Conservation (phyloP, 495 filamentous ascomycete genomes). For the Trypethelium eluteriae region DNA sequence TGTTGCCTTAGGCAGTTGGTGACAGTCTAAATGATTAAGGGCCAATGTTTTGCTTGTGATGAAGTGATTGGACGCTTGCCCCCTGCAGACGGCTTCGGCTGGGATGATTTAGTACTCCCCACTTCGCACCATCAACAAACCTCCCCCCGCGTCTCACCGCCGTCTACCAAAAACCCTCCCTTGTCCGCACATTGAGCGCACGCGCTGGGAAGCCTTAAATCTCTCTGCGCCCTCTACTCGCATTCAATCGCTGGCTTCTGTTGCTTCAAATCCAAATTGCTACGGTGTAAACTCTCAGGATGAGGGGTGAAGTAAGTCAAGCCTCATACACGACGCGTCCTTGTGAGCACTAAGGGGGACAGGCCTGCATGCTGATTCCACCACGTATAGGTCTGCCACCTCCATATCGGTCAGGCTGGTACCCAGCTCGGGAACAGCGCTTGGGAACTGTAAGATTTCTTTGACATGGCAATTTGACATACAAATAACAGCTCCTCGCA, state of each 20-base stretch:
- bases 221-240: neutral
- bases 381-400: slow-evolving; percentile 62
- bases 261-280: neutral
- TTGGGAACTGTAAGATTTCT: slow-evolving; percentile 74
- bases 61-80: no score
- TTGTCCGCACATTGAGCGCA: neutral
- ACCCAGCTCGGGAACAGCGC: slow-evolving; percentile 88
- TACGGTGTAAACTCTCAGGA: neutral
- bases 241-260: neutral
- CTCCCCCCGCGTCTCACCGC: slow-evolving; percentile 7
- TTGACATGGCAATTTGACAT: neutral
- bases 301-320: slow-evolving; percentile 16
- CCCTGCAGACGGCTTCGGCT: neutral
- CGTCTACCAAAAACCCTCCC: neutral
- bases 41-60: no score
- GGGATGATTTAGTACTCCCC: neutral
- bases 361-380: neutral
- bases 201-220: neutral
- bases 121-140: slow-evolving; percentile 9
- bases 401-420: slow-evolving; percentile 91
- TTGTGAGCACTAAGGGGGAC: neutral
- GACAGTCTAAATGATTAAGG: no score
- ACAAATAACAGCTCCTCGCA: slow-evolving; percentile 30
- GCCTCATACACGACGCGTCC: neutral
- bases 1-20: no score